These are phyloP conservation scores for Boletus hoseneyae DNA, from an alignment of 1,284 basidiomycete genomes.

Conservation along the genomic window DNA sequence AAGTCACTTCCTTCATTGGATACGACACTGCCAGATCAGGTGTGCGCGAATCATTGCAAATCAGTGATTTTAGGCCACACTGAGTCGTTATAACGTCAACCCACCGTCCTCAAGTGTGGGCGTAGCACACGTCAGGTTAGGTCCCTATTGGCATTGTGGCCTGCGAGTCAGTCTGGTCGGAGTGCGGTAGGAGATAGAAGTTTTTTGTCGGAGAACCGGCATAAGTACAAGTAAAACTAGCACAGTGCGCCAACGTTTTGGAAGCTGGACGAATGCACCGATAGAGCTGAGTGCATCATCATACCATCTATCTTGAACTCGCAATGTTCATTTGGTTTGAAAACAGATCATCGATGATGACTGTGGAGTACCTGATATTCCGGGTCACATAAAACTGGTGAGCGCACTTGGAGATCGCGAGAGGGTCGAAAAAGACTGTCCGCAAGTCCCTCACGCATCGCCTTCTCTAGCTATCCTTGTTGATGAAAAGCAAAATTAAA, in stretches of 20 bases:
- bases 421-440: slow-evolving; percentile 21
- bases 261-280: neutral
- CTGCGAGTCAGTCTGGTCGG: neutral
- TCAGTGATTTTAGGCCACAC: neutral
- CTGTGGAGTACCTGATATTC: neutral
- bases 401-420: slow-evolving; percentile 23
- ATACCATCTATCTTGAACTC: neutral
- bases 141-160: neutral
- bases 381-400: neutral
- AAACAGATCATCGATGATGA: neutral
- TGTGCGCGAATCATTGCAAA: neutral
- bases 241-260: neutral
- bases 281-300: neutral
- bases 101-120: neutral
- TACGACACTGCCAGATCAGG: neutral
- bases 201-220: no score
- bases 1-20: neutral
- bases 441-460: slow-evolving; percentile 31
- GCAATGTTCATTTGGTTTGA: neutral
- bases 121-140: neutral
- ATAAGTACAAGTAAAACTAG: no score
- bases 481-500: slow-evolving; percentile 48
- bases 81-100: neutral
- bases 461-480: slow-evolving; percentile 51
- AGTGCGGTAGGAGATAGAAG: neutral